Evolutionary conservation across 257 asterid species (phyloP).

Genomic region (Fraxinus excelsior): DNA sequence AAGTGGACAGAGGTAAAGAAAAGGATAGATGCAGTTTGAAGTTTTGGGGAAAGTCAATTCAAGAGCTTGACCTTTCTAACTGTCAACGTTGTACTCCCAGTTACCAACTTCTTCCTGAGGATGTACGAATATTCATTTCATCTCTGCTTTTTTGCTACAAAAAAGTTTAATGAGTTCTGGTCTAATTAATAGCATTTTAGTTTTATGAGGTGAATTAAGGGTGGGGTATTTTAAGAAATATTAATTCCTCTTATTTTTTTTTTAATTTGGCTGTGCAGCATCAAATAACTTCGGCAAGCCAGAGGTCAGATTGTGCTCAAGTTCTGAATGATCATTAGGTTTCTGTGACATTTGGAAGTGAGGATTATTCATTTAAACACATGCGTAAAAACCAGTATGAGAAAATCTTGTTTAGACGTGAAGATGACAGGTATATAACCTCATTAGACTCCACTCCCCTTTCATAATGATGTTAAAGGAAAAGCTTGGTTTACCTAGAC

Average conservation of each 20-base stretch:
- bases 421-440: conserved; percentile 53
- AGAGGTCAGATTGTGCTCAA: conserved; percentile 83
- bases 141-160: neutral
- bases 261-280: conserved; percentile 52
- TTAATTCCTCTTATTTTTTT: too few species aligned
- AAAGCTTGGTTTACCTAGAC: conserved; percentile 5
- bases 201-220: neutral
- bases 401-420: conserved; percentile 59
- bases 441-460: too few species aligned
- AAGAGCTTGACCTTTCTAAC: conserved; percentile 90
- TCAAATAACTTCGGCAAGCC: conserved; percentile 84
- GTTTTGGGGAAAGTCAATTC: conserved; percentile 93
- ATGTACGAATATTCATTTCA: conserved; percentile 48
- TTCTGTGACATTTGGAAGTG: conserved; percentile 77
- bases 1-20: conserved; percentile 73
- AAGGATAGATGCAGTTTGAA: conserved; percentile 74
- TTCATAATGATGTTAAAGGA: neutral
- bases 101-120: conserved; percentile 95
- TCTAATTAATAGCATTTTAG: neutral
- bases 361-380: conserved; percentile 61
- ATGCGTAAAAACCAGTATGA: conserved; percentile 64
- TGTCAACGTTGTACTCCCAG: conserved; percentile 88
- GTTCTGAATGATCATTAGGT: conserved; percentile 94
- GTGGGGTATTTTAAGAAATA: neutral
- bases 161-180: neutral